Base-by-base conservation (phyloP, 129 eudicot species). In the Escallonia herrerae region DNA sequence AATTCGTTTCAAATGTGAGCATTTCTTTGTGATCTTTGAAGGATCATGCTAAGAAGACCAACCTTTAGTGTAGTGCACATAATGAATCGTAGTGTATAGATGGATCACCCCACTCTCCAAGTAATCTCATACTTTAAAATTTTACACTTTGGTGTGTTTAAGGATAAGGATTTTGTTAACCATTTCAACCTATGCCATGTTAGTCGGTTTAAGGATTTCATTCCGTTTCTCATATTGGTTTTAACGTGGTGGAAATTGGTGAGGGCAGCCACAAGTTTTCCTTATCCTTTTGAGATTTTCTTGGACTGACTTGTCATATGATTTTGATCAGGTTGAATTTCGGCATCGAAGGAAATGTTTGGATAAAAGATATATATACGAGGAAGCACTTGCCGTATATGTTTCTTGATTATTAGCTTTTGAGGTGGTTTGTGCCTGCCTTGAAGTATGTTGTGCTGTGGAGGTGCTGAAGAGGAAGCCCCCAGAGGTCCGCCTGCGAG, bases 391-490 rank as follows among this genome's bases (percentile, higher is more conserved):
- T 60, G 72, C 58, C 56, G 67, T 7, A 53, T 45, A 45, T 13
- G 33, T 15, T 53, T 53, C 14, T 4, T 53, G 5, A 6, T 4
- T 11, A 4, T 11, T 53, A 53, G 58, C 15, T 53, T 53, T 13
- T 53, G 3, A 49, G 58, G 14, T 47, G 45, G 50, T 63, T 61
- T 62, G 65, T 64, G 61, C 56, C 13, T 63, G 66, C 43, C 60
- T 66, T 74, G 68, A 69, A 62, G 10, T 64, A 86, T 83, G 89
- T 72, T 74, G 79, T 87, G 95, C 82, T 87, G 95, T 67, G 88
- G 95, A 71, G 95, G 84, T 62, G 75, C 65, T 40, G 78, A 84
- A 74, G 91, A 84, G 74, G 95, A 79, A 63, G 49, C 65, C 51
- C 13, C 10, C 73, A 56, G 56, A 53, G 89, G 76, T 40, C 74